These are phyloP conservation scores for Salix caprea DNA, from an alignment of 345 rosid species.

Conservation along the genomic window DNA sequence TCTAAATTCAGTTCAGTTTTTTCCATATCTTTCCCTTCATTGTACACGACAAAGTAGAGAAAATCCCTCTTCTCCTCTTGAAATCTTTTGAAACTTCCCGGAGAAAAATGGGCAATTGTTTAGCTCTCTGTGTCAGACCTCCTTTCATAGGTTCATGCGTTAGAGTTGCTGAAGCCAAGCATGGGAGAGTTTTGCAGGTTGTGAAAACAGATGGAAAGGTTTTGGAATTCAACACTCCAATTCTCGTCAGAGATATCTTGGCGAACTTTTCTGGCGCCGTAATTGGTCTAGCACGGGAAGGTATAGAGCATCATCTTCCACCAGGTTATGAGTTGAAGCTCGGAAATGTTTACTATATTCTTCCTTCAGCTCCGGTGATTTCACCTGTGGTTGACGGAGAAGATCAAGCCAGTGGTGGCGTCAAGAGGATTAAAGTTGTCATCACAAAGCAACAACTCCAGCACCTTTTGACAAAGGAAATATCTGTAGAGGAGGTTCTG, in stretches of 20 bases:
- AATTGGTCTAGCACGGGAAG: conserved; percentile 16
- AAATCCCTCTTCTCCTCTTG: not conserved
- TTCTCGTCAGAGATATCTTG: conserved; percentile 28
- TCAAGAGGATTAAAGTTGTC: conserved; percentile 37
- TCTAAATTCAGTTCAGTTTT: not conserved
- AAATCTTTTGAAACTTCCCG: not conserved
- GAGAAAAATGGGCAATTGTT: conserved; percentile 24
- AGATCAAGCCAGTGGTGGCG: not conserved
- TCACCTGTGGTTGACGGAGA: not conserved
- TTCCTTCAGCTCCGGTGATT: conserved; percentile 8
- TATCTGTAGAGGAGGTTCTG: conserved; percentile 25
- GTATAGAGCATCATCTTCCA: conserved; percentile 14
- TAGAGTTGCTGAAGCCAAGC: not conserved
- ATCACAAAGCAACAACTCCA: conserved; percentile 40
- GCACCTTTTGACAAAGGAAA: conserved; percentile 19
- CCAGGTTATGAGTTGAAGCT: conserved; percentile 17
- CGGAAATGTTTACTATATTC: conserved; percentile 30
- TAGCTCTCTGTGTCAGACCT: not conserved
- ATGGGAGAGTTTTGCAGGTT: conserved; percentile 18
- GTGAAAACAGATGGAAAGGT: conserved; percentile 36
- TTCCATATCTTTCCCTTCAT: not conserved
- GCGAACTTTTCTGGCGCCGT: conserved; percentile 16
- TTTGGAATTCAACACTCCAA: conserved; percentile 21
- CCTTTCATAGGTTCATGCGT: conserved; percentile 7
- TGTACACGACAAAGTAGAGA: not conserved